Evolutionary conservation across 768 basidiomycete genomes (phyloP).

Genomic region (Exsudoporus frostii): DNA sequence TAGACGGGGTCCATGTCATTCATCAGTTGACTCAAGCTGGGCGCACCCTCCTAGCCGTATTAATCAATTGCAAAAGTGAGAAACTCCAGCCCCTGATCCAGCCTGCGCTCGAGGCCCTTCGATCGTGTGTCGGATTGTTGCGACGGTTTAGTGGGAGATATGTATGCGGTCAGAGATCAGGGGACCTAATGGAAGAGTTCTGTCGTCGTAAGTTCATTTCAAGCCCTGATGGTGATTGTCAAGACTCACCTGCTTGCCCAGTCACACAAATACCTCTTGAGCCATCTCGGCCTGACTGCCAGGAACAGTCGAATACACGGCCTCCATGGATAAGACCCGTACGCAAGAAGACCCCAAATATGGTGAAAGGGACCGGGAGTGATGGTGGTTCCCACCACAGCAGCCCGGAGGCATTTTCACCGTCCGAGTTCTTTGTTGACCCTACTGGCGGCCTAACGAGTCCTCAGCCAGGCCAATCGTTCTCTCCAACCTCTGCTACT

Average conservation of each 20-base stretch:
- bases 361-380: constrained; percentile 43
- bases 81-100: constrained; percentile 72
- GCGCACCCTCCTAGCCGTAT: constrained; percentile 81
- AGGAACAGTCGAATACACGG: constrained; percentile 46
- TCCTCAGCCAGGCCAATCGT: constrained; percentile 24
- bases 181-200: constrained; percentile 93
- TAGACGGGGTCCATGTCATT: constrained; percentile 93
- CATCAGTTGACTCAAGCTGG: constrained; percentile 95
- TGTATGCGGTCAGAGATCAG: constrained; percentile 85
- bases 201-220: constrained; percentile 63
- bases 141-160: constrained; percentile 88
- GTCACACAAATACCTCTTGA: constrained; percentile 88
- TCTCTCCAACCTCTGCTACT: constrained; percentile 19
- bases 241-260: constrained; percentile 28
- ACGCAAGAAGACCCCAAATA: constrained; percentile 64
- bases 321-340: constrained; percentile 90
- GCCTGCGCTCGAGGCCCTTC: constrained; percentile 78
- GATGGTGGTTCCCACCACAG: constrained; percentile 44
- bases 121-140: constrained; percentile 85
- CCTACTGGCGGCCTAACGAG: constrained; percentile 26
- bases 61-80: constrained; percentile 86
- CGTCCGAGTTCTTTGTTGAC: constrained; percentile 62
- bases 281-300: constrained; percentile 51
- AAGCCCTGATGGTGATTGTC: background rate
- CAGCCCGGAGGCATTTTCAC: constrained; percentile 66